phyloP scores from a whole-genome alignment of 768 basidiomycete genomes.

The Boletus eberwhitei region DNA sequence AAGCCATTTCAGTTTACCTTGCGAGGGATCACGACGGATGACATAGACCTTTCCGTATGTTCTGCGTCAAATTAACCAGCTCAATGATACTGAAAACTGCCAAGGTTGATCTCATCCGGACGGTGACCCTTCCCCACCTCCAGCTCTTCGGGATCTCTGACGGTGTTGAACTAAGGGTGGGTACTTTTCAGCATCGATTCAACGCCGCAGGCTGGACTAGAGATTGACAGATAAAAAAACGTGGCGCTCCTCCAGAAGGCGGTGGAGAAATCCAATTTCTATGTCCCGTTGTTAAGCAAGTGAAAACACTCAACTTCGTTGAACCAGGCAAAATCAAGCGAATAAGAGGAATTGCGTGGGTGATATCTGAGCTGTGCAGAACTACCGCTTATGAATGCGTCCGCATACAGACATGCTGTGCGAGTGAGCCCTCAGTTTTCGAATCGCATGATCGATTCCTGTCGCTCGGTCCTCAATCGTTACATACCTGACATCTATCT shows the following conservation, averaged over 20 bases:
- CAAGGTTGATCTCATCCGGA: constrained; percentile 85
- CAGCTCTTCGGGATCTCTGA: constrained; percentile 89
- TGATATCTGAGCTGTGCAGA: constrained; percentile 15
- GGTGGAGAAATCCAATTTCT: constrained; percentile 93
- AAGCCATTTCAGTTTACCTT: constrained; percentile 77
- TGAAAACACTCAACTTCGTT: constrained; percentile 90
- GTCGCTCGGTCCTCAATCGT: constrained; percentile 88
- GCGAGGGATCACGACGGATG: constrained; percentile 89
- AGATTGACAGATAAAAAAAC: constrained; percentile 75
- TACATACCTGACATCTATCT: constrained; percentile 98
- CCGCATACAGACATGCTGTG: constrained; percentile 76
- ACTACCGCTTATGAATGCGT: background rate
- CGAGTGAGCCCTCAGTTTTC: constrained; percentile 97
- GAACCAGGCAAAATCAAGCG: constrained; percentile 90
- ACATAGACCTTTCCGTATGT: constrained; percentile 84
- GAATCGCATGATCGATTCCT: constrained; percentile 94
- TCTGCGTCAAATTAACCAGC: constrained; percentile 8
- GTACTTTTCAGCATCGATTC: constrained; percentile 12
- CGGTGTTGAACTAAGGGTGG: constrained; percentile 82
- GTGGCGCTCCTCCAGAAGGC: constrained; percentile 87
- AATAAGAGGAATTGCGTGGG: constrained; percentile 93
- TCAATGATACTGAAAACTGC: background rate
- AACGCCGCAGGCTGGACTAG: background rate
- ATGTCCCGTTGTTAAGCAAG: constrained; percentile 88
- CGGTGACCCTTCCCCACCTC: constrained; percentile 86